Conservation (phyloP, 352 stramenopile genomes). For the Globisporangium polare region DNA sequence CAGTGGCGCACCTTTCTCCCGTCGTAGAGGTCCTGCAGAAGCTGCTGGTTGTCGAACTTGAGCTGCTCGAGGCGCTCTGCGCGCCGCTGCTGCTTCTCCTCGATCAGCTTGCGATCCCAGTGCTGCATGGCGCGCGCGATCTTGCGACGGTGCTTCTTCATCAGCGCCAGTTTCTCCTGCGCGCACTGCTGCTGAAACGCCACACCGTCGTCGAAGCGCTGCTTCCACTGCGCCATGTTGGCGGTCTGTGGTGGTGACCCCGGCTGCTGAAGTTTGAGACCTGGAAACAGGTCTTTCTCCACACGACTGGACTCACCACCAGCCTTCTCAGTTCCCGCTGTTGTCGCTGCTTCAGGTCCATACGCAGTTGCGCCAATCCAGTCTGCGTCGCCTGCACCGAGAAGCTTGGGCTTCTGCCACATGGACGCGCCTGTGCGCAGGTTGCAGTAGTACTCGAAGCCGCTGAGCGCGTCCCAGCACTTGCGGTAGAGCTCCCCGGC, state of each 20-base stretch:
- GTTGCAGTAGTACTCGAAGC: slow-evolving; percentile 52
- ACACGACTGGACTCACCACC: neutral
- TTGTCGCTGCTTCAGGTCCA: neutral
- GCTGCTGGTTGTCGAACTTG: slow-evolving; percentile 35
- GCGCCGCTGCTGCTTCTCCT: slow-evolving; percentile 29
- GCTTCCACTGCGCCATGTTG: slow-evolving; percentile 23
- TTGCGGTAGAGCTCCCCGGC: slow-evolving; percentile 38
- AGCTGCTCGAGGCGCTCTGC: slow-evolving; percentile 28
- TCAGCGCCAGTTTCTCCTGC: slow-evolving; percentile 26
- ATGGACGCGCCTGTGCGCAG: slow-evolving; percentile 33
- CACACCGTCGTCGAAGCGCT: slow-evolving; percentile 26
- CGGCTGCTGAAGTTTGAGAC: neutral
- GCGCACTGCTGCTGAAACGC: slow-evolving; percentile 32
- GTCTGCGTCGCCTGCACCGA: slow-evolving; percentile 23
- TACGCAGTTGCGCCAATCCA: neutral
- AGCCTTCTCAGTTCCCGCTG: neutral
- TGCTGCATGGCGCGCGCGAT: slow-evolving; percentile 32
- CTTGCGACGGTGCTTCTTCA: slow-evolving; percentile 28
- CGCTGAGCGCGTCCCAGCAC: slow-evolving; percentile 38
- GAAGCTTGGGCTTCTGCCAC: slow-evolving; percentile 43
- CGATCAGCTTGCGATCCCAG: slow-evolving; percentile 31
- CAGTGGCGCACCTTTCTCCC: slow-evolving; percentile 25
- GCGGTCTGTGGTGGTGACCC: slow-evolving; percentile 4
- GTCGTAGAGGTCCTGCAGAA: slow-evolving; percentile 32
- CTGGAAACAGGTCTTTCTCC: slow-evolving; percentile 2